phyloP scores from a whole-genome alignment of 2,329 filamentous ascomycete species.

The Teratosphaeria gauchensis region DNA sequence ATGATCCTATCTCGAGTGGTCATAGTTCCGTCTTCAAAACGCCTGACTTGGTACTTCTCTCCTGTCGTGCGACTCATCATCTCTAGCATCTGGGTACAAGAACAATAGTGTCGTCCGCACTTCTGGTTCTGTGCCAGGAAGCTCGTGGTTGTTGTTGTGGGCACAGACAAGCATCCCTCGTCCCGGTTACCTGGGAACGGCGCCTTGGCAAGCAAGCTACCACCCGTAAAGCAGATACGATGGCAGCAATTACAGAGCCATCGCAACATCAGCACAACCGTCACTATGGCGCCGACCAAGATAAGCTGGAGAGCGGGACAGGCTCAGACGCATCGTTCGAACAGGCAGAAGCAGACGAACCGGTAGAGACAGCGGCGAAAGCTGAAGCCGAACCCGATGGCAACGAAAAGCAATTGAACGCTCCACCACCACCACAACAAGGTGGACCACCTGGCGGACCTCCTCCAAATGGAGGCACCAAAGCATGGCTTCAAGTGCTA shows the following conservation, averaged over 20 bases:
- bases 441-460: conserved; percentile 7
- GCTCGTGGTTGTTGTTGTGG: not conserved
- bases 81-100: not conserved
- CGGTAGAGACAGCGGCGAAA: conserved; percentile 4
- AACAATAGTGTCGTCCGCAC: not conserved
- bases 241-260: not conserved
- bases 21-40: not conserved
- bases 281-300: not conserved
- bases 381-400: conserved; percentile 2
- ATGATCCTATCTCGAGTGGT: not conserved
- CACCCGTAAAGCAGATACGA: not conserved
- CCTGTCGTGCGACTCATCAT: not conserved
- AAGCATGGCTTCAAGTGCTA: conserved; percentile 40
- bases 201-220: not conserved
- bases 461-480: conserved; percentile 33
- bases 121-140: not conserved
- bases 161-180: not conserved
- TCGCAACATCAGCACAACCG: not conserved
- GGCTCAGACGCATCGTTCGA: not conserved
- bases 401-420: not conserved
- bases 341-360: not conserved
- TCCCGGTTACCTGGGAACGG: not conserved
- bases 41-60: not conserved
- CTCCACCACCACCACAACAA: not conserved
- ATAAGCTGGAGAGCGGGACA: not conserved